phyloP scores from a whole-genome alignment of 2,329 filamentous ascomycete species.

The Epichloe aotearoae region DNA sequence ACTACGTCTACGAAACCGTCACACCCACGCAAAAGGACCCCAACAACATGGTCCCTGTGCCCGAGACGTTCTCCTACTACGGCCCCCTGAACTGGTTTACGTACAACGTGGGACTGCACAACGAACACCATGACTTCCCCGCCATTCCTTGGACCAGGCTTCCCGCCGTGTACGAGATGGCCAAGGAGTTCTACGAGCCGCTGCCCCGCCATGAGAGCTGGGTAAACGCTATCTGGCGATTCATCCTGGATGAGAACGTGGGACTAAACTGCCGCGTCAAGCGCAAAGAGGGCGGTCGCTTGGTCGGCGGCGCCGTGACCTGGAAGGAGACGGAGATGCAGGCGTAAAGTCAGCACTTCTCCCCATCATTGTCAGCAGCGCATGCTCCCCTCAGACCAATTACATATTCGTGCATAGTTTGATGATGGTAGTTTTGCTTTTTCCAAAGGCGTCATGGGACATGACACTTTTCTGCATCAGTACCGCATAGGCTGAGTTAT shows the following conservation, averaged over 20 bases:
- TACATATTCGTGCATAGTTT: not conserved
- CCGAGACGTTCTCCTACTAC: conserved; percentile 97
- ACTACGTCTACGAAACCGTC: conserved; percentile 67
- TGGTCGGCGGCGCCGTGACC: conserved; percentile 36
- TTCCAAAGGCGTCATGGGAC: too few relatives aligned
- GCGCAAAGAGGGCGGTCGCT: conserved; percentile 60
- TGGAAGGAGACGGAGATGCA: conserved; percentile 62
- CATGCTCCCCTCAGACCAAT: too few relatives aligned
- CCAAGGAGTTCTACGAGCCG: conserved; percentile 81
- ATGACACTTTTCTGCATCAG: too few relatives aligned
- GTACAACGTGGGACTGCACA: conserved; percentile 96
- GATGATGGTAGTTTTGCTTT: too few relatives aligned
- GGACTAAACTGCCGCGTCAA: conserved; percentile 90
- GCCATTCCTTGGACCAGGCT: conserved; percentile 90
- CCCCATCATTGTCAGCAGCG: too few relatives aligned
- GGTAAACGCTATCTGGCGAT: conserved; percentile 88
- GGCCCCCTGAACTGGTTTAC: conserved; percentile 82
- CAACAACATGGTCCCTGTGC: conserved; percentile 51
- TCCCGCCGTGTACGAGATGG: conserved; percentile 62
- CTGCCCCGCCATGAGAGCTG: conserved; percentile 82
- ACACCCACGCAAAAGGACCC: conserved; percentile 41
- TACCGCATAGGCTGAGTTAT: too few relatives aligned
- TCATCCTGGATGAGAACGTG: conserved; percentile 80
- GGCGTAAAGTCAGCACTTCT: conserved; percentile 28
- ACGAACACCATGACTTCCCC: conserved; percentile 98